phyloP scores from a whole-genome alignment of 129 eudicot species.

The Flaveria robusta region DNA sequence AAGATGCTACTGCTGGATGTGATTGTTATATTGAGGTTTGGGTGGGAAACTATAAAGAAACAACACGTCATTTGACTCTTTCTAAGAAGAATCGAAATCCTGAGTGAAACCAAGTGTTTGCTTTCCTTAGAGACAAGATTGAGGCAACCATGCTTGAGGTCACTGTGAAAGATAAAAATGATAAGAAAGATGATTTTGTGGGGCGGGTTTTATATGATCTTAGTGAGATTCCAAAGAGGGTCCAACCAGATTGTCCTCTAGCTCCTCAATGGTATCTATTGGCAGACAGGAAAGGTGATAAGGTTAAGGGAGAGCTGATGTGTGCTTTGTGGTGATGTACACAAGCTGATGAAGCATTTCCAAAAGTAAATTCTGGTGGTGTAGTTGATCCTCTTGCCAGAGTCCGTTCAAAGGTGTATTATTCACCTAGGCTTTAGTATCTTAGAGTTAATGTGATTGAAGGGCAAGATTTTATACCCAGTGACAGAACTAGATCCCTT shows the following conservation, averaged over 20 bases:
- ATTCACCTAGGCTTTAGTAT: constrained; percentile 52
- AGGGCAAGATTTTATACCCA: constrained; percentile 44
- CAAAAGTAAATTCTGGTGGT: constrained; percentile 34
- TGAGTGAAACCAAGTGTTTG: constrained; percentile 54
- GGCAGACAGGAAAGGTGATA: constrained; percentile 37
- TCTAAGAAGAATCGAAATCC: constrained; percentile 37
- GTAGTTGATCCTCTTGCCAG: constrained; percentile 35
- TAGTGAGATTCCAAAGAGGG: constrained; percentile 42
- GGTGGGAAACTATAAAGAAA: constrained; percentile 45
- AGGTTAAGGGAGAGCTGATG: constrained; percentile 45
- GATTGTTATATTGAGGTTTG: constrained; percentile 46
- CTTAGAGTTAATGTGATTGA: constrained; percentile 50
- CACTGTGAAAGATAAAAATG: constrained; percentile 34
- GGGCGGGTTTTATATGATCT: constrained; percentile 43
- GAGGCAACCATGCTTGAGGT: constrained; percentile 43
- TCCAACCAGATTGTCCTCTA: constrained; percentile 44
- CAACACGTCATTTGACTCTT: constrained; percentile 35
- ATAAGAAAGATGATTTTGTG: constrained; percentile 35
- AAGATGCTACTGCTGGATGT: constrained; percentile 35
- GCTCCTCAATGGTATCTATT: constrained; percentile 48
- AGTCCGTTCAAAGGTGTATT: constrained; percentile 40
- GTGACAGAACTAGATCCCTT: constrained; percentile 39
- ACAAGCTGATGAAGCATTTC: constrained; percentile 55
- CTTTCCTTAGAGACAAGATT: constrained; percentile 40
- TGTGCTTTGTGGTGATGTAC: constrained; percentile 50